Base-by-base conservation (phyloP, 352 stramenopile species). In the Phytophthora aleatoria region DNA sequence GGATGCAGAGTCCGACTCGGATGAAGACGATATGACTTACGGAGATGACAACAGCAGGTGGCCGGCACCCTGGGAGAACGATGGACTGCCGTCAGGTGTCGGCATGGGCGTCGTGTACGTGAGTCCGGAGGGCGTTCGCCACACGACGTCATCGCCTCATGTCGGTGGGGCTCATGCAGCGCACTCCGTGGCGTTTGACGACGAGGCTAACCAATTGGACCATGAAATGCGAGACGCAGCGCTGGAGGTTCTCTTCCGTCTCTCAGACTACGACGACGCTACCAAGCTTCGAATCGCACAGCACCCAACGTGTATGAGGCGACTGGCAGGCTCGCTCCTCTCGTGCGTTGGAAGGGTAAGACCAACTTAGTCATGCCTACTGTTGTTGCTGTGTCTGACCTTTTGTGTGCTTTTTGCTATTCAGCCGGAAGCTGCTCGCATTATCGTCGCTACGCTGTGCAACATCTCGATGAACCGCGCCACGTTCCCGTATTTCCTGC, bases 101-200 rank as follows among this genome's bases (percentile, higher is more conserved):
- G 83, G 83, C 36, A 91, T 94, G 78, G 86, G 86, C 38, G 77
- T 92, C 27, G 84, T 94, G 36, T 92, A 91, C 60, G 82, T 90
- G 15, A 90, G 78, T 42, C 73, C 79, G 0, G 81, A 90, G 36
- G 86, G 82, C 12, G 82, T 81, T 26, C 77, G 81, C n/a, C 83
- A 77, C 48, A 75, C 68, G 1, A 71, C 67, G 5, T 79, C 76
- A 1, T 73, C 64, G 4, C 55, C 59, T 48, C 59, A 73, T 41
- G 60, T 73, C 8, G 59, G 57, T 12, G 68, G 68, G 7, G 63
- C 68, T 47, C 63, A 69, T 47, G 68, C 68, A 30, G 68, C 54
- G 2, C 47, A 64, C 16, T 64, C 63, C 0, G 45, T 61, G 55
- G 50, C 39, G 12, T 70, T 67, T 47, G 80, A 85, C 12, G 77